Conservation (phyloP, 352 stramenopile genomes). For the Globisporangium parvum region DNA sequence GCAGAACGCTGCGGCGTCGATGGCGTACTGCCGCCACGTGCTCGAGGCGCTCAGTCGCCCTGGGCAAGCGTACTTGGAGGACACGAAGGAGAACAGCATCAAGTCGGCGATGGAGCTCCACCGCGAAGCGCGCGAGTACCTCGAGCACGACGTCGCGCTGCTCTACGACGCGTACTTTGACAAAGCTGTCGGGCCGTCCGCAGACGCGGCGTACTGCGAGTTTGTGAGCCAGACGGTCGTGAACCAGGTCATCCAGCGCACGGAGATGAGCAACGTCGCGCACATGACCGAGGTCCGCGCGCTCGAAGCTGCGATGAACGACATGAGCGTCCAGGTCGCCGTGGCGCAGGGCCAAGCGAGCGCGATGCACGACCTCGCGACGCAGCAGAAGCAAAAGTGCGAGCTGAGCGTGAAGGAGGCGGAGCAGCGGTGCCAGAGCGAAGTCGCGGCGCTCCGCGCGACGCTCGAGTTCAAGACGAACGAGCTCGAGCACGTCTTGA, state of each 20-base stretch:
- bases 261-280: conserved; percentile 59
- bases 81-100: conserved; percentile 22
- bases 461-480: conserved; percentile 85
- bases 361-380: conserved; percentile 75
- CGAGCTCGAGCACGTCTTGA: conserved; percentile 82
- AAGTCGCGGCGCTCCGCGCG: conserved; percentile 57
- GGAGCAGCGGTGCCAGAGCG: conserved; percentile 62
- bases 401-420: conserved; percentile 69
- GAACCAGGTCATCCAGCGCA: conserved; percentile 68
- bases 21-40: conserved; percentile 74
- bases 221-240: conserved; percentile 77
- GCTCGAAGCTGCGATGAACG: conserved; percentile 80
- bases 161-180: conserved; percentile 59
- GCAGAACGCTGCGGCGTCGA: conserved; percentile 77
- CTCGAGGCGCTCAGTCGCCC: conserved; percentile 35
- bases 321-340: conserved; percentile 76
- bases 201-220: conserved; percentile 76
- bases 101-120: conserved; percentile 76
- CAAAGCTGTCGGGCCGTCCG: conserved; percentile 62
- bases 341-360: conserved; percentile 73
- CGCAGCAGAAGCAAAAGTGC: conserved; percentile 75
- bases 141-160: conserved; percentile 40
- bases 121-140: conserved; percentile 58
- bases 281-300: conserved; percentile 72
- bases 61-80: conserved; percentile 34